Evolutionary conservation across 2,329 filamentous ascomycete species (phyloP), one percentile per base, ranked within the genome.

Genomic region (Didymella exigua): DNA sequence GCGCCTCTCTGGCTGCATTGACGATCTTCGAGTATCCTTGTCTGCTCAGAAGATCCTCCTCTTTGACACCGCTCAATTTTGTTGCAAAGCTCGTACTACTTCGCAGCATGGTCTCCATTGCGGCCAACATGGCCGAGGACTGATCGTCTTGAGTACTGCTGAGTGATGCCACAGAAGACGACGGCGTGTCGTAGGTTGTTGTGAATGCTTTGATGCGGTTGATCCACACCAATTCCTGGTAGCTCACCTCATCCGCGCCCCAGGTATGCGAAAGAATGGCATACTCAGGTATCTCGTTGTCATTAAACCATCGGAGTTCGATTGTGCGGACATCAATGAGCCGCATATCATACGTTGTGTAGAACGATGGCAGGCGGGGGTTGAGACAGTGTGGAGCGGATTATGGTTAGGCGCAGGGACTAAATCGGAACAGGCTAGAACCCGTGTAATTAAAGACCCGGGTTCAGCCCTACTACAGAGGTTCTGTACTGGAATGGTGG

Each of bases 251-350:
- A 13, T 63, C 59, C 8, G 37, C 11, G 13, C 60, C 61, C 64
- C 62, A 67, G 2, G 62, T 65, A 38, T 67, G 64, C 6, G 64
- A 67, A 4, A 65, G 38, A 9, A 64, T 64, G 18, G 61, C 62
- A 42, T 68, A 67, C 21, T 47, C 29, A 4, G 62, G 63, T 30
- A 60, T 51, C 26, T 62, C 37, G 38, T 65, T 56, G 19, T 69
- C 63, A 23, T 55, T 62, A 49, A 67, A 67, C 45, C 52, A 61
- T 50, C 49, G 52, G 16, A 67, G 57, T 23, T 67, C 63, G 18
- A 66, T 49, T 14, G 60, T 68, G 27, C 58, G 59, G 26, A 62
- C 62, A 59, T 70, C 56, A 34, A 68, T 62, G 40, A 70, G 66
- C 42, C 67, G 61, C 65, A 69, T 70, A 57, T 48, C 45, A 60